Conservation (phyloP, 768 basidiomycete species). For the Trametes cubensis region DNA sequence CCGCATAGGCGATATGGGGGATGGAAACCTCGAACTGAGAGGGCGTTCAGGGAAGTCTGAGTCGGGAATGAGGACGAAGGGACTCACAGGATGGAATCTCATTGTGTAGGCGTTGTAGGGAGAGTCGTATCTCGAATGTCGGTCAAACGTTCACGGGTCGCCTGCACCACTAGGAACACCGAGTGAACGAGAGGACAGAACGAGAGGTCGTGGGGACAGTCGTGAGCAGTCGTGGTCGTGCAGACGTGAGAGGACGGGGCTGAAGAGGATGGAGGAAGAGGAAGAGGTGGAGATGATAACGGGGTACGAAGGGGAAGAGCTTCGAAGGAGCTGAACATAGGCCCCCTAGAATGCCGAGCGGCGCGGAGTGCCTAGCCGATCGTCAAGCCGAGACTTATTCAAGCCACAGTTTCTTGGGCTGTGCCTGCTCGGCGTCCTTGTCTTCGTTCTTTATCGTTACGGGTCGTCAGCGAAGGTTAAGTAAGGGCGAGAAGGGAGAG, state of each 20-base stretch:
- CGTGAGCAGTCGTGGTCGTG: conserved; percentile 20
- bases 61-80: not conserved
- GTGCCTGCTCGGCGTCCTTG: conserved; percentile 19
- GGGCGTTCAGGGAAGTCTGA: conserved; percentile 18
- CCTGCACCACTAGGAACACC: not conserved
- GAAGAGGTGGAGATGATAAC: conserved; percentile 25
- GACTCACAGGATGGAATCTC: conserved; percentile 53
- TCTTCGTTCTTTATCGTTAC: not conserved
- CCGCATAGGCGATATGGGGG: conserved; percentile 78
- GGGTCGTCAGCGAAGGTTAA: not conserved
- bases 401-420: not conserved
- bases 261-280: conserved; percentile 11
- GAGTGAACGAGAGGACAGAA: conserved; percentile 3
- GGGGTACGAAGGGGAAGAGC: conserved; percentile 21
- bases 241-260: not conserved
- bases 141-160: conserved; percentile 6
- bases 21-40: conserved; percentile 60
- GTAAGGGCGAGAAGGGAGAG: not conserved
- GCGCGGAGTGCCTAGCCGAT: conserved; percentile 26
- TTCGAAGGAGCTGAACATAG: conserved; percentile 12
- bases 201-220: conserved; percentile 5
- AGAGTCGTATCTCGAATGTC: conserved; percentile 6
- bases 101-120: conserved; percentile 34
- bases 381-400: conserved; percentile 13
- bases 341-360: conserved; percentile 25